phyloP scores from a whole-genome alignment of 148 eudicot genomes.

The Diospyros lotus region DNA sequence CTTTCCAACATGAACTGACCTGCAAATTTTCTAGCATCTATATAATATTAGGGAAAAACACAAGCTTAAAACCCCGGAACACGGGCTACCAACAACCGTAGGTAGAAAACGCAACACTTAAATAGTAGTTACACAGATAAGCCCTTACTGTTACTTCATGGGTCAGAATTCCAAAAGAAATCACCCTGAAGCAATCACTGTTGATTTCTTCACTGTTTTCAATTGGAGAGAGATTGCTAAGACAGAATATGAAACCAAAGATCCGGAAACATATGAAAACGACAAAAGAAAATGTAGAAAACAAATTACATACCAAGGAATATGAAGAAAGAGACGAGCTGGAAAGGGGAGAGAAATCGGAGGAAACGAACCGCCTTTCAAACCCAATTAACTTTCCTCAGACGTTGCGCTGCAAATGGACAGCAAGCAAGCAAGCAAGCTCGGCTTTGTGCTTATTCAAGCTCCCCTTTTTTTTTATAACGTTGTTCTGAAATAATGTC shows the following conservation, averaged over 20 bases:
- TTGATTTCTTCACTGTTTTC: not conserved
- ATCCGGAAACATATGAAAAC: too few relatives aligned
- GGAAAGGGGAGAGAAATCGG: not conserved
- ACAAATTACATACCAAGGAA: not conserved
- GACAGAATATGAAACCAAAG: not conserved
- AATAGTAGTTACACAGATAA: not conserved
- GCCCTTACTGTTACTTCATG: not conserved
- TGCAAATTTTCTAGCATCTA: not conserved
- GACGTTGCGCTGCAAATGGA: too few relatives aligned
- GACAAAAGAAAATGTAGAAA: not conserved
- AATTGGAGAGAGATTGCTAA: not conserved
- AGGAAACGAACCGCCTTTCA: not conserved
- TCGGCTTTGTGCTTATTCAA: too few relatives aligned
- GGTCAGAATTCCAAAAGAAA: not conserved
- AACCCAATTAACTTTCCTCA: not conserved
- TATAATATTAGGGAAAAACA: not conserved
- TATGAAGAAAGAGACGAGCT: not conserved
- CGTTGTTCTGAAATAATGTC: too few relatives aligned
- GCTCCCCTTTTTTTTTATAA: too few relatives aligned
- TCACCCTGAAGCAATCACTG: not conserved
- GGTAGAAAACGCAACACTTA: not conserved
- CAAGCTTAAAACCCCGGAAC: not conserved
- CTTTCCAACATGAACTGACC: not conserved
- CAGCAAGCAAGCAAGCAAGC: too few relatives aligned
- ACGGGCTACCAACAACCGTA: not conserved